Evolutionary conservation across 176 grass and related monocot species (phyloP), one percentile per base, ranked within the genome.

Genomic region (Oryza coarctata): DNA sequence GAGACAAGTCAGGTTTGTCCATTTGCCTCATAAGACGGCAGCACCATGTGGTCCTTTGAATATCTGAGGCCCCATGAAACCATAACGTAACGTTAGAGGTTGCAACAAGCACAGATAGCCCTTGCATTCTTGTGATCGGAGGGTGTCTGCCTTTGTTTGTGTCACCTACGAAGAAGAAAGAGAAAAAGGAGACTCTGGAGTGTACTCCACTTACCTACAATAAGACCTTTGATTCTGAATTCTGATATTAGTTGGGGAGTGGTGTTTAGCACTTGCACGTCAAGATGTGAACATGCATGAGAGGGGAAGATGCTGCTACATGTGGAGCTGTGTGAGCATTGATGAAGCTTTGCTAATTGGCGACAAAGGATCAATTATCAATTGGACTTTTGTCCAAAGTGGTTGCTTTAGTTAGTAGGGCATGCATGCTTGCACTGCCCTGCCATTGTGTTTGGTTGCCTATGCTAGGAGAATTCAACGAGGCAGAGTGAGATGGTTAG

Each of bases 1-100:
- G 70, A 25, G 84, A 80, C 76, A 65, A 40, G 68, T 49, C 68
- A 27, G 20, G 15, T 28, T 61, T 83, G 80, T 83, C 74, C 75
- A 73, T 65, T 67, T 78, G 41, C 74, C 60, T 55, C 39, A 74
- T 74, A 28, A n/a, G 68, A 74, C 10, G 35, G 81, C 72, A 74
- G 47, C 75, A 88, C 30, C 41, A 58, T 73, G 74, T 78, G 30
- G 36, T 87, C 66, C 32, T 34, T 28, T 23, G 55, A 68, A 84
- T 73, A 79, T 68, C 61, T 84, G 69, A 40, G 38, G 5, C n/a
- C 31, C 63, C 22, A 50, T 20, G n/a, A 25, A 61, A 40, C 62
- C 50, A 35, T 52, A 45, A 45, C 12, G 12, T 35, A 79, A 22
- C 18, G 73, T 38, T 58, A 15, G 45, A 62, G 40, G 23, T 39